These are phyloP conservation scores for Medakamo hakoo DNA, from an alignment of 139 green algal species.

Conservation along the genomic window DNA sequence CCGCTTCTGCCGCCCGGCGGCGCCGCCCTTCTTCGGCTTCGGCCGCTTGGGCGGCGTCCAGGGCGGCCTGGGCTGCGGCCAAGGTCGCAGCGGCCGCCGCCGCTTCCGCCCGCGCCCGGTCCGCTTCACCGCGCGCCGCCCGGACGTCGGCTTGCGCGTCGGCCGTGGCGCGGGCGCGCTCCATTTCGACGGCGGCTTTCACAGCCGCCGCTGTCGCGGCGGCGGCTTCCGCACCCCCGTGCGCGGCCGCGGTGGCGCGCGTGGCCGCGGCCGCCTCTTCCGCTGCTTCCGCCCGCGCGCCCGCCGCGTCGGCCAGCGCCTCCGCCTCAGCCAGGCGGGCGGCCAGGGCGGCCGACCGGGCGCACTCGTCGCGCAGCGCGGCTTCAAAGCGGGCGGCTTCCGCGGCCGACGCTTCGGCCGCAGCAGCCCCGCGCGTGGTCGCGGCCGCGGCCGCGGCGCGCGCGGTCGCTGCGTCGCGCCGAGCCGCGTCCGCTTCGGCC, in stretches of 20 bases:
- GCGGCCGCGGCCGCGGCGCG: too few relatives aligned
- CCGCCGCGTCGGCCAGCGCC: constrained; percentile 6
- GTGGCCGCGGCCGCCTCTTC: constrained; percentile 17
- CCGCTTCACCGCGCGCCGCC: constrained; percentile 11
- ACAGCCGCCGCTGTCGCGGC: not conserved
- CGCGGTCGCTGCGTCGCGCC: not conserved
- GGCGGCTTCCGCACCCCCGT: not conserved
- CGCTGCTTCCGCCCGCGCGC: constrained; percentile 3
- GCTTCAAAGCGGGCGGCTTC: not conserved
- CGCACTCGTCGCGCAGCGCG: not conserved
- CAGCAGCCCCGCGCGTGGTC: not conserved
- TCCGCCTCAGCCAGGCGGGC: constrained; percentile 1
- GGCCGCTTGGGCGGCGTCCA: not conserved
- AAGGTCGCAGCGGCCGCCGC: not conserved
- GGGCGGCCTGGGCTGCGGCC: constrained; percentile 1
- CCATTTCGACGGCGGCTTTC: not conserved
- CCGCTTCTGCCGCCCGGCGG: not conserved
- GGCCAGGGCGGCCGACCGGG: not conserved
- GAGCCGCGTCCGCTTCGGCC: not conserved
- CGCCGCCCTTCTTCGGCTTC: too few relatives aligned
- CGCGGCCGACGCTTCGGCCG: not conserved
- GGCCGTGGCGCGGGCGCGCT: not conserved
- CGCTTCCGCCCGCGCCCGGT: constrained; percentile 5
- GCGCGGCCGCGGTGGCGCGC: not conserved
- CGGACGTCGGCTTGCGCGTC: not conserved